Percentiles rank a stretch among this genome's conserved stretches.
Evolutionary conservation across 2,329 filamentous ascomycete species (phyloP).

Genomic region (Orbilia oligospora): DNA sequence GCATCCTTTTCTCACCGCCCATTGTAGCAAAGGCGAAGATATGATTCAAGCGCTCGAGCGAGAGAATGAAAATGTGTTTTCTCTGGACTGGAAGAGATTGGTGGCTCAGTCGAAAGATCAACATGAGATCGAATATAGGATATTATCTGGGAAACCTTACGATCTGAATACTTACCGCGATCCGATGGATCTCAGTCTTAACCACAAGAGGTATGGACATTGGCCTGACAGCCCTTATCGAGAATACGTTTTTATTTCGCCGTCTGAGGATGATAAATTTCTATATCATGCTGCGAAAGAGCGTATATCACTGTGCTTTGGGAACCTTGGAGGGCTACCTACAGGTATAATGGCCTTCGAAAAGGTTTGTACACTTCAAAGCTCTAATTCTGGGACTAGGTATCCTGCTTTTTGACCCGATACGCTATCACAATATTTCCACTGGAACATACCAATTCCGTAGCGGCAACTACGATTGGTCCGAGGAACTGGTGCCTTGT

Average conservation of each 20-base stretch:
- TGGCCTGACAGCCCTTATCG: too few species aligned
- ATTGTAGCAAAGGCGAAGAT: not conserved
- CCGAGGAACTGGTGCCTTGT: not conserved
- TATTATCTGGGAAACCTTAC: not conserved
- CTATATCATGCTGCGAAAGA: slow-evolving; percentile 15
- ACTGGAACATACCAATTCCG: not conserved
- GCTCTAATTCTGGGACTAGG: not conserved
- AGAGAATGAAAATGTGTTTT: not conserved
- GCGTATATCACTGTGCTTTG: not conserved
- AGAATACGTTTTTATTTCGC: too few species aligned
- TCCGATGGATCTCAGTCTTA: not conserved
- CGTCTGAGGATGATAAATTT: slow-evolving; percentile 7
- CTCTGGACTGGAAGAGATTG: not conserved
- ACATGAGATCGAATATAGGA: slow-evolving; percentile 12
- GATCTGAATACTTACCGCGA: not conserved
- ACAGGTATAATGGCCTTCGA: too few species aligned
- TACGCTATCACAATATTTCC: not conserved
- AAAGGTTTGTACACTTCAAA: too few species aligned
- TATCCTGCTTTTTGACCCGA: slow-evolving; percentile 6
- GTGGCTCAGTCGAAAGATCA: not conserved
- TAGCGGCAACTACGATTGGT: not conserved
- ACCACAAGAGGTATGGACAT: not conserved
- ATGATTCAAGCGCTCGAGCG: not conserved
- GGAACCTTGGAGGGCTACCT: too few species aligned
- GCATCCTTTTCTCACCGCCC: not conserved